Evolutionary conservation across 164 flowering plant species (phyloP).

Genomic region (Stephania cephalantha): DNA sequence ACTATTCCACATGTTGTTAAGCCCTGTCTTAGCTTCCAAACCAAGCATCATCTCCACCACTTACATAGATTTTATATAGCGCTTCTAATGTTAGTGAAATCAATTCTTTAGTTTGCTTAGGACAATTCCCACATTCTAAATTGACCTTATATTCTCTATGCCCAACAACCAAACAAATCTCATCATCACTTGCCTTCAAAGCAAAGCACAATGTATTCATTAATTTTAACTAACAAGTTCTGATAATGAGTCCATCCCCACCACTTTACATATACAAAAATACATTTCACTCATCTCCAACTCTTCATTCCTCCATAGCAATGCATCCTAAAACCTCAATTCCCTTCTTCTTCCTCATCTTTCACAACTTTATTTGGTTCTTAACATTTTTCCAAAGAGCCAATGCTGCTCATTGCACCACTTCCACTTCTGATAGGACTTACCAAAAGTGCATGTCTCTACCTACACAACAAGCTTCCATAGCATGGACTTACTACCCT

Average conservation of each 20-base stretch:
- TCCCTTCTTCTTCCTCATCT: constrained; percentile 17
- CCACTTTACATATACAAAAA: constrained; percentile 5
- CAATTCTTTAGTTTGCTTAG: no score
- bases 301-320: neutral
- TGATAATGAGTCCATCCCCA: neutral
- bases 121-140: no score
- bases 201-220: constrained; percentile 26
- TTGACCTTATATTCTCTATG: neutral
- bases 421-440: constrained; percentile 36
- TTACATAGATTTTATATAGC: no score
- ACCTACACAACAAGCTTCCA: constrained; percentile 79
- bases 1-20: no score
- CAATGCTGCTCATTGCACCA: constrained; percentile 51
- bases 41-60: no score
- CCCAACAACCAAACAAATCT: neutral
- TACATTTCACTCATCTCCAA: constrained; percentile 2
- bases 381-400: neutral
- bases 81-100: no score
- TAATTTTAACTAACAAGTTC: constrained; percentile 1
- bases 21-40: no score
- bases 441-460: constrained; percentile 68
- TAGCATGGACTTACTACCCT: constrained; percentile 81
- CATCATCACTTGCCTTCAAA: constrained; percentile 38
- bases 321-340: constrained; percentile 17
- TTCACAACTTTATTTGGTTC: constrained; percentile 13